Evolutionary conservation across 1,284 basidiomycete species (phyloP).

Genomic region (Leccinum laetum): DNA sequence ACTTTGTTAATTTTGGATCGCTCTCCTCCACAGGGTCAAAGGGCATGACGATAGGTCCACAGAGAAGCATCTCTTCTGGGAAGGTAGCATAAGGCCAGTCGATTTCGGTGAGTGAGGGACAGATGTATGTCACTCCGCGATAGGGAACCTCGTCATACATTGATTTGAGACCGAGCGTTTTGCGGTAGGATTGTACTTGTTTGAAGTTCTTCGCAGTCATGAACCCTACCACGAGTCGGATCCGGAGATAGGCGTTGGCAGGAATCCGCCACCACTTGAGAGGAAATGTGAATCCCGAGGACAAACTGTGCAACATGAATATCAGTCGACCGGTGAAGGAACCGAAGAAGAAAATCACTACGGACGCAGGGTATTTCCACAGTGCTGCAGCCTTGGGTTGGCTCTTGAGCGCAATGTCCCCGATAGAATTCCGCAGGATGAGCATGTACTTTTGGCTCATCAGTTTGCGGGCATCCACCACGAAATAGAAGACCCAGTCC

Average conservation of each 20-base stretch:
- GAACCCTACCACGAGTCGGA: neutral
- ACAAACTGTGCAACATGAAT: neutral
- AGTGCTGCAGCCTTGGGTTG: neutral
- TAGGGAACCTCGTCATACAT: neutral
- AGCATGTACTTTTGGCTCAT: conserved; percentile 3
- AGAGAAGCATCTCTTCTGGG: neutral
- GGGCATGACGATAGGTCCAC: conserved; percentile 13
- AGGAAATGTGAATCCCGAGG: conserved; percentile 9
- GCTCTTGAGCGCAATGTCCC: neutral
- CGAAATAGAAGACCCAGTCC: neutral
- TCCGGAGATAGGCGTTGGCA: conserved; percentile 4
- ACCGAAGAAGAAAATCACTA: neutral
- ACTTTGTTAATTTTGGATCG: conserved; percentile 7
- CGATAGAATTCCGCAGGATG: conserved; percentile 2
- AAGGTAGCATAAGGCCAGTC: conserved; percentile 1
- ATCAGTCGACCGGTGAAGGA: neutral
- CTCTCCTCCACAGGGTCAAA: conserved; percentile 13
- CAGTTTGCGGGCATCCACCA: conserved; percentile 10
- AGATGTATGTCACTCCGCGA: conserved; percentile 5
- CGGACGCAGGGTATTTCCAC: conserved; percentile 14
- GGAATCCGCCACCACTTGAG: conserved; percentile 14
- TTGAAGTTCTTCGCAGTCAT: neutral
- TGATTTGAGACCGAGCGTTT: neutral
- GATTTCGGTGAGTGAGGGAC: conserved; percentile 2
- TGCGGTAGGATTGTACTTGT: neutral